Percentiles rank a stretch among this genome's conserved stretches.
These are phyloP conservation scores for Phyllosticta citribraziliensis DNA, from an alignment of 2,329 filamentous ascomycete genomes.

Conservation along the genomic window DNA sequence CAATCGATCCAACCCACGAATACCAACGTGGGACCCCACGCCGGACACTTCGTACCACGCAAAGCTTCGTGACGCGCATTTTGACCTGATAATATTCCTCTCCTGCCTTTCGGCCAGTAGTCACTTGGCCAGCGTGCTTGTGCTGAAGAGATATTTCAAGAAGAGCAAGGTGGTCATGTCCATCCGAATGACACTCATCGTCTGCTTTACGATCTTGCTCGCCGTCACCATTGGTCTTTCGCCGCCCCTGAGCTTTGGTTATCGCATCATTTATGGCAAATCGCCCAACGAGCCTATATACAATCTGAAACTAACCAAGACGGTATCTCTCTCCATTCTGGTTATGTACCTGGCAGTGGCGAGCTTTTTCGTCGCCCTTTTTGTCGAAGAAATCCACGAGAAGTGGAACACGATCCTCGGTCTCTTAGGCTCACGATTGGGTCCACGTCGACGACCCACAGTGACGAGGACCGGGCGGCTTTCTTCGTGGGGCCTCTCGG, in stretches of 20 bases:
- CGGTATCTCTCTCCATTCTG: not conserved
- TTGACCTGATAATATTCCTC: slow-evolving; percentile 20
- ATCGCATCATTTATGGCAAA: not conserved
- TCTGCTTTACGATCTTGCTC: slow-evolving; percentile 20
- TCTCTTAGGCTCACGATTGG: not conserved
- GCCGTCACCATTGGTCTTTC: slow-evolving; percentile 20
- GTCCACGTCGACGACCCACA: not conserved
- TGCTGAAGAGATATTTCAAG: slow-evolving; percentile 23
- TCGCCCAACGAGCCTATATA: not conserved
- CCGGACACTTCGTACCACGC: not conserved
- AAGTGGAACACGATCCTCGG: not conserved
- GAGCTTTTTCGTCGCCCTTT: not conserved
- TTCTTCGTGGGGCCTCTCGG: not conserved
- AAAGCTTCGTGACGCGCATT: not conserved
- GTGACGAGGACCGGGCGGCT: not conserved
- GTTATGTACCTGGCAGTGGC: not conserved
- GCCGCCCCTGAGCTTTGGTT: slow-evolving; percentile 5
- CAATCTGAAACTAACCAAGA: not conserved
- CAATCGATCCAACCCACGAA: not conserved
- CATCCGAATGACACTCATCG: slow-evolving; percentile 19
- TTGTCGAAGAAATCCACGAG: not conserved
- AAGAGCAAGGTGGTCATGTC: slow-evolving; percentile 22
- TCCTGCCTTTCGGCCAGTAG: slow-evolving; percentile 22
- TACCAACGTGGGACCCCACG: not conserved
- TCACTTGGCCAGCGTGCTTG: slow-evolving; percentile 24